Conservation (phyloP, 78 protist genomes). For the Mantamonas sphyraenae region DNA sequence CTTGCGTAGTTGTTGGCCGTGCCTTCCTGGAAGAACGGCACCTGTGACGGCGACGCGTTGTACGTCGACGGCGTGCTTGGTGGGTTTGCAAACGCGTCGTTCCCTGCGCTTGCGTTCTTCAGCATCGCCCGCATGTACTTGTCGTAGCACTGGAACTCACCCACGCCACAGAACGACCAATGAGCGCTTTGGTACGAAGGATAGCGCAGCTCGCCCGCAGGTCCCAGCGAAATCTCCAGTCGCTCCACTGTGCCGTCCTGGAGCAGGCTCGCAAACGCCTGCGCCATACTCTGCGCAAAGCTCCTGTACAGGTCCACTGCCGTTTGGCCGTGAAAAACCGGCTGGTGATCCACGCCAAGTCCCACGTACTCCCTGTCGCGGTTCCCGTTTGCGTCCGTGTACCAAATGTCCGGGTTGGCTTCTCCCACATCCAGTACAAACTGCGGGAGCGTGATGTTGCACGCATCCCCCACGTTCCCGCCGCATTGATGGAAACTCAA, state of each 20-base stretch:
- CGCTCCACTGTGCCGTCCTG: no score
- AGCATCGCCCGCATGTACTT: conserved; percentile 43
- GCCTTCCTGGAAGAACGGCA: conserved; percentile 46
- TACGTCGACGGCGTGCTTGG: conserved; percentile 74
- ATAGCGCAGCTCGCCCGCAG: conserved; percentile 83
- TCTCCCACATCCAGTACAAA: conserved; percentile 44
- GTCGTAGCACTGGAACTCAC: conserved; percentile 84
- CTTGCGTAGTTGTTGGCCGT: conserved; percentile 35
- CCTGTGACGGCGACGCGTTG: conserved; percentile 37
- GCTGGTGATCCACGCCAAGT: conserved; percentile 60
- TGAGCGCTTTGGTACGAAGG: conserved; percentile 69
- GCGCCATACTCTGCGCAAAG: no score
- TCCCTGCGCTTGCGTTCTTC: conserved; percentile 23
- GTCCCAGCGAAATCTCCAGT: no score
- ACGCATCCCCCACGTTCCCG: conserved; percentile 66
- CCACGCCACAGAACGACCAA: conserved; percentile 80
- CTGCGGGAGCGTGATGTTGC: conserved; percentile 52
- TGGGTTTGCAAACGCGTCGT: no score
- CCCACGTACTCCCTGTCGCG: conserved; percentile 75
- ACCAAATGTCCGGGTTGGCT: conserved; percentile 52
- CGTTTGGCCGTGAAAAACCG: no score
- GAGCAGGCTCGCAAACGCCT: no score
- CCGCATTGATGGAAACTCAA: conserved; percentile 72
- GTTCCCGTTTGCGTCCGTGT: conserved; percentile 48
- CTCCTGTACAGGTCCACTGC: no score